Conservation (phyloP, 2,329 filamentous ascomycete genomes). For the Aspergillaceae sp. region DNA sequence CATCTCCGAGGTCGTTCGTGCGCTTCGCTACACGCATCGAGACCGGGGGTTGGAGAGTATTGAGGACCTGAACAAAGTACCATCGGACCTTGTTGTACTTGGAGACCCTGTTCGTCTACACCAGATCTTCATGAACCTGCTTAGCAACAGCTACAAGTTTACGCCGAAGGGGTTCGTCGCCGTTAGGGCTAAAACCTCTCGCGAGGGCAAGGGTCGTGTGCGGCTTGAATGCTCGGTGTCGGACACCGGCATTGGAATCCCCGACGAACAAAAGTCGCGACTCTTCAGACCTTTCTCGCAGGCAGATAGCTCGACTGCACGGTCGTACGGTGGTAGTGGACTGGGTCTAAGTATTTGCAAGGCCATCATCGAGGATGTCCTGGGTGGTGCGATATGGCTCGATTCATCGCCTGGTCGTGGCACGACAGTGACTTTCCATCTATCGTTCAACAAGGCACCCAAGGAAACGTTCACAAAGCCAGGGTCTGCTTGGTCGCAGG, state of each 20-base stretch:
- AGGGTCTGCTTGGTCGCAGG: conserved; percentile 42
- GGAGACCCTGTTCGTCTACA: conserved; percentile 77
- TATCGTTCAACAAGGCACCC: conserved; percentile 76
- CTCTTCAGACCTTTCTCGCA: conserved; percentile 90
- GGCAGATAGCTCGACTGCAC: conserved; percentile 79
- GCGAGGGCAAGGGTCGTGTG: conserved; percentile 61
- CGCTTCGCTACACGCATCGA: conserved; percentile 54
- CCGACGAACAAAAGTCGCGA: conserved; percentile 65
- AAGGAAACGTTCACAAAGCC: conserved; percentile 48
- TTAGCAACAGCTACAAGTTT: conserved; percentile 91
- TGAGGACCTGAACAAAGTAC: conserved; percentile 54
- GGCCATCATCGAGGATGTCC: conserved; percentile 83
- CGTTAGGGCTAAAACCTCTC: conserved; percentile 65
- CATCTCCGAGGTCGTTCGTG: conserved; percentile 56
- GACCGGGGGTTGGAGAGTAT: conserved; percentile 53
- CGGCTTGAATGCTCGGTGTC: conserved; percentile 76
- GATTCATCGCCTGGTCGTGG: conserved; percentile 60
- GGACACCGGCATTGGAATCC: conserved; percentile 88
- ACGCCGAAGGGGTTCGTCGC: conserved; percentile 80
- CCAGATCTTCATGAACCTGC: conserved; percentile 71
- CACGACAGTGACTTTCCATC: conserved; percentile 64
- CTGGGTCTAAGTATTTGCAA: conserved; percentile 91
- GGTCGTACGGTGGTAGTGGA: conserved; percentile 86
- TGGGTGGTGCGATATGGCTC: conserved; percentile 75
- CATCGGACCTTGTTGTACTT: conserved; percentile 58